Evolutionary conservation across 1,139 yeast species (phyloP).

Genomic region (Suhomyces chickasaworum): DNA sequence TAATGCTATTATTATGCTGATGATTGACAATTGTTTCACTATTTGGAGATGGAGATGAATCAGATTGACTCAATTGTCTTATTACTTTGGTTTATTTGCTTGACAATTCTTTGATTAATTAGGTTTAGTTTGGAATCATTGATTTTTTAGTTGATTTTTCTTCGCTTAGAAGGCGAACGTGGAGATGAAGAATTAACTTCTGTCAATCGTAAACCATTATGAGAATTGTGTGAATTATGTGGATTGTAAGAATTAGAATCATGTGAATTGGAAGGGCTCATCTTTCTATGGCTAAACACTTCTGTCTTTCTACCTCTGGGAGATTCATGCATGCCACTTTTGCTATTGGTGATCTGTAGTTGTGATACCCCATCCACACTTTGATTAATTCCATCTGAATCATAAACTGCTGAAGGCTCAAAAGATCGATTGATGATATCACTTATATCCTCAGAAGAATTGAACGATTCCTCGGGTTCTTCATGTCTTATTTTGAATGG

Average conservation of each 20-base stretch:
- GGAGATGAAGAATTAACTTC: conserved; percentile 5
- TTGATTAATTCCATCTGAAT: conserved; percentile 15
- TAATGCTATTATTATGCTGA: neutral
- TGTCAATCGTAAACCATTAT: neutral
- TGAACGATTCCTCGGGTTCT: conserved; percentile 2
- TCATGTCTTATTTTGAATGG: conserved; percentile 15
- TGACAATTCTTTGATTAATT: no score
- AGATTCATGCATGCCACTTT: neutral
- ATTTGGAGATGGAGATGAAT: no score
- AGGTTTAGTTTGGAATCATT: no score
- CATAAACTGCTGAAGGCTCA: conserved; percentile 3
- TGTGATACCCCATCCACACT: conserved; percentile 20
- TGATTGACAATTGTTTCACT: neutral
- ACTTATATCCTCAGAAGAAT: conserved; percentile 4
- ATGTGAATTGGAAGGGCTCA: neutral
- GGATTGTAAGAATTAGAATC: no score
- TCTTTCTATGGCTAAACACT: neutral
- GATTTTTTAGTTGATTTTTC: conserved; percentile 10
- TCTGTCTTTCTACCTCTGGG: conserved; percentile 4
- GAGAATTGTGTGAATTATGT: no score
- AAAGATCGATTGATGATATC: conserved; percentile 4
- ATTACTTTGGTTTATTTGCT: no score
- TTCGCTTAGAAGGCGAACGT: conserved; percentile 12
- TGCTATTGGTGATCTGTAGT: conserved; percentile 12
- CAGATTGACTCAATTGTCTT: no score